These are phyloP conservation scores for Tetrapisispora phaffii DNA, from an alignment of 805 yeast species.

Conservation along the genomic window DNA sequence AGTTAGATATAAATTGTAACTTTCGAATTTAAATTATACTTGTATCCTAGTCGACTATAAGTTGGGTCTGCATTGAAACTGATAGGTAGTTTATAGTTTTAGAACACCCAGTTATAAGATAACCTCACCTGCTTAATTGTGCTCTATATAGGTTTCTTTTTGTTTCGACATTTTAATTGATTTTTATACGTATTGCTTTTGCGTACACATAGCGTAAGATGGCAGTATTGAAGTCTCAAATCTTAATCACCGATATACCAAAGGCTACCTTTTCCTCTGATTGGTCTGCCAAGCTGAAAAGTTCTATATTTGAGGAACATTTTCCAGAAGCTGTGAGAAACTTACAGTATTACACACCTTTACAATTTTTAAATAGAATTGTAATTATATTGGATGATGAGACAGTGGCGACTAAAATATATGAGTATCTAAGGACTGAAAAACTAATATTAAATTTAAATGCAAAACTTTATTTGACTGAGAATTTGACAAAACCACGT, in stretches of 20 bases:
- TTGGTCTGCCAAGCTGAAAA: conserved; percentile 22
- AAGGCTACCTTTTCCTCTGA: conserved; percentile 14
- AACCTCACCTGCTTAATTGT: no score
- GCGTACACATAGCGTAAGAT: not conserved
- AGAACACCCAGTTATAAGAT: no score
- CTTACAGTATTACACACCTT: conserved; percentile 31
- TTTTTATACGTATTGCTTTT: no score
- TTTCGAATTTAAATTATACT: no score
- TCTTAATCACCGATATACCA: conserved; percentile 27
- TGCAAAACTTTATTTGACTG: conserved; percentile 28
- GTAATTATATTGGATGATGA: conserved; percentile 31
- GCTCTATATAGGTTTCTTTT: no score
- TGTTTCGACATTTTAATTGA: no score
- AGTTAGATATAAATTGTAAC: no score
- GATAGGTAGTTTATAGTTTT: no score
- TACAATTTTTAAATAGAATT: conserved; percentile 35
- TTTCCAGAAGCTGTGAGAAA: conserved; percentile 18
- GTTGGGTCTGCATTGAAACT: no score
- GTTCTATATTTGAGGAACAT: conserved; percentile 14
- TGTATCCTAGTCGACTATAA: no score
- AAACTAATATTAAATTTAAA: conserved; percentile 9
- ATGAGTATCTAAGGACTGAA: conserved; percentile 10
- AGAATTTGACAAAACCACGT: conserved; percentile 27
- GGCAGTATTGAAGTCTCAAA: conserved; percentile 20
- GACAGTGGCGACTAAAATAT: conserved; percentile 17